Conservation (phyloP, 192 early-diverging fungal genomes). For the Phycomyces blakesleeanus region DNA sequence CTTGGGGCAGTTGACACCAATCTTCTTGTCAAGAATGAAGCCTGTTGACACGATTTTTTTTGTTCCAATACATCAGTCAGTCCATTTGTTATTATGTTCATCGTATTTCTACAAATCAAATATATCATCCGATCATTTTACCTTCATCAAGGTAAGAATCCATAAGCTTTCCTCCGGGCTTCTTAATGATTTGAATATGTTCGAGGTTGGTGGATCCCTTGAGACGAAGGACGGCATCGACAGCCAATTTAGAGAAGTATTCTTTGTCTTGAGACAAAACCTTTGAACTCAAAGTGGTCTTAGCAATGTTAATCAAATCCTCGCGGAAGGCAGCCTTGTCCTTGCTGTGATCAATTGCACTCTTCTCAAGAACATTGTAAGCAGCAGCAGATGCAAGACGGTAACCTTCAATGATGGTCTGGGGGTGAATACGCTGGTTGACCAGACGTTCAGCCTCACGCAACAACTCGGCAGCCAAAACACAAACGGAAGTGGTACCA, state of each 20-base stretch:
- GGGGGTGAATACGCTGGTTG: conserved; percentile 93
- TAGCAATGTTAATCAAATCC: conserved; percentile 96
- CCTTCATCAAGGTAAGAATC: conserved; percentile 97
- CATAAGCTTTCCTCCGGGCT: conserved; percentile 88
- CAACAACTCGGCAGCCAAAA: conserved; percentile 93
- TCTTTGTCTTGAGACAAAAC: conserved; percentile 95
- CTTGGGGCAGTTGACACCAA: conserved; percentile 97
- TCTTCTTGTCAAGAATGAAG: conserved; percentile 98
- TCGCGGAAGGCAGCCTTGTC: conserved; percentile 72
- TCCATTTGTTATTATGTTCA: no score
- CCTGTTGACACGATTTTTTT: conserved; percentile 36
- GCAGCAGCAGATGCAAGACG: conserved; percentile 83
- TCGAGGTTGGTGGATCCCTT: conserved; percentile 90
- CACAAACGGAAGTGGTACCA: conserved; percentile 98
- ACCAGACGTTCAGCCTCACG: conserved; percentile 91
- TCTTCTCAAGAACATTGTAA: conserved; percentile 73
- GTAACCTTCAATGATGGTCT: conserved; percentile 96
- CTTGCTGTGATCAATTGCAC: conserved; percentile 76
- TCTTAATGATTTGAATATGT: conserved; percentile 99
- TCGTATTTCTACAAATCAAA: no score
- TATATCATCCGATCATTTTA: conserved; percentile 1
- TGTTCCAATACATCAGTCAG: no score
- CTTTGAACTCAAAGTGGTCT: conserved; percentile 94
- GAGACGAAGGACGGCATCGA: conserved; percentile 93
- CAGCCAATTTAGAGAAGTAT: conserved; percentile 92